A percentile compares a stretch with the other conserved stretches of the same genome.
These are phyloP conservation scores for Alternaria panax DNA, from an alignment of 2,329 filamentous ascomycete genomes.

Conservation along the genomic window DNA sequence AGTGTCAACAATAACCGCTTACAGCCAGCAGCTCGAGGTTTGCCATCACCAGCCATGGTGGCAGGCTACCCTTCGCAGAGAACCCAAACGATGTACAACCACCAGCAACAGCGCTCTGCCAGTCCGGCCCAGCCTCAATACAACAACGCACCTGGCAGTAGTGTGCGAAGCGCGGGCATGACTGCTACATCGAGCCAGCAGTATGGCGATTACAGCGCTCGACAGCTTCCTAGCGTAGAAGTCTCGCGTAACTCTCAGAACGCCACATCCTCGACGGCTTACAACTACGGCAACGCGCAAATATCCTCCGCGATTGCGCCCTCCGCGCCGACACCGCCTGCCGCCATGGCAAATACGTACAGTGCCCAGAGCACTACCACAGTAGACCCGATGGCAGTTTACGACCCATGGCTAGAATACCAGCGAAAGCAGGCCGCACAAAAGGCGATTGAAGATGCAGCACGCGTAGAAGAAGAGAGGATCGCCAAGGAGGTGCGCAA, in stretches of 20 bases:
- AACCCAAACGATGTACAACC: slow-evolving; percentile 30
- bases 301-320: slow-evolving; percentile 20
- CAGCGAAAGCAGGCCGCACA: slow-evolving; percentile 52
- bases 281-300: slow-evolving; percentile 29
- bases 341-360: slow-evolving; percentile 33
- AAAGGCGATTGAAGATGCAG: slow-evolving; percentile 46
- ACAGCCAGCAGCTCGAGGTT: slow-evolving; percentile 26
- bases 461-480: slow-evolving; percentile 45
- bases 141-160: slow-evolving; percentile 14
- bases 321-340: slow-evolving; percentile 15
- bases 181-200: slow-evolving; percentile 25
- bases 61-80: slow-evolving; percentile 38
- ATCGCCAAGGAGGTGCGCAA: slow-evolving; percentile 35
- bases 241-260: slow-evolving; percentile 22
- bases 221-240: slow-evolving; percentile 34
- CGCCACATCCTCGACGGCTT: slow-evolving; percentile 25
- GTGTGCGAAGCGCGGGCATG: slow-evolving; percentile 19
- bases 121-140: slow-evolving; percentile 42
- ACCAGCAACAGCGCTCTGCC: slow-evolving; percentile 38
- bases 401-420: slow-evolving; percentile 61
- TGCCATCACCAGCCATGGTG: slow-evolving; percentile 34
- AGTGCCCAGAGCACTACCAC: slow-evolving; percentile 49
- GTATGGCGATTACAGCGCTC: slow-evolving; percentile 29
- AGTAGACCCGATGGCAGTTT: slow-evolving; percentile 62
- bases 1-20: slow-evolving; percentile 38